Conservation (phyloP, 176 grass and related monocot genomes). For the Olyra latifolia region DNA sequence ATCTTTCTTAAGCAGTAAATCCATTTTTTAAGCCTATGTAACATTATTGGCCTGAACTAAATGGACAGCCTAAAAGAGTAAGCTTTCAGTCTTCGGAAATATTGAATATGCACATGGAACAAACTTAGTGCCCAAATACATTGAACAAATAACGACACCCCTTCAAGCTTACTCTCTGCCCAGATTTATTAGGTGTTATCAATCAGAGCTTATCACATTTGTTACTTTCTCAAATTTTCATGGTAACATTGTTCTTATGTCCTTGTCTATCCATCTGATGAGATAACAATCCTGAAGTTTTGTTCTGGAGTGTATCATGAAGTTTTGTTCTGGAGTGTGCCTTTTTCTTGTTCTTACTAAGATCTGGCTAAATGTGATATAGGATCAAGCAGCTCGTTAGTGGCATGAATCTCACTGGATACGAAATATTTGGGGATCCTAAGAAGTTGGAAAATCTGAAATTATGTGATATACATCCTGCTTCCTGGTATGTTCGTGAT, state of each 20-base stretch:
- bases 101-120: neutral
- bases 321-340: neutral
- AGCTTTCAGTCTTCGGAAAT: neutral
- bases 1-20: neutral
- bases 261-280: neutral
- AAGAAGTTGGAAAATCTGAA: slow-evolving; percentile 30
- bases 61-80: neutral
- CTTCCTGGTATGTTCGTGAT: slow-evolving; percentile 49
- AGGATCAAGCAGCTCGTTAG: slow-evolving; percentile 45
- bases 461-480: slow-evolving; percentile 45
- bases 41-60: neutral
- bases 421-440: slow-evolving; percentile 41
- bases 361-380: neutral
- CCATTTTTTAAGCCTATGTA: neutral
- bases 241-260: neutral
- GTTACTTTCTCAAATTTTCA: neutral
- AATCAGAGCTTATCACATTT: neutral
- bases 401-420: neutral
- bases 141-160: neutral
- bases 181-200: neutral
- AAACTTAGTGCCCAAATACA: neutral
- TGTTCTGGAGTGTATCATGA: no score
- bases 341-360: slow-evolving; percentile 13
- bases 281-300: neutral
- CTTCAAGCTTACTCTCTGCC: neutral